Evolutionary conservation across 2,329 filamentous ascomycete genomes (phyloP).

Genomic region (Cladosporium austrohemisphaericum): DNA sequence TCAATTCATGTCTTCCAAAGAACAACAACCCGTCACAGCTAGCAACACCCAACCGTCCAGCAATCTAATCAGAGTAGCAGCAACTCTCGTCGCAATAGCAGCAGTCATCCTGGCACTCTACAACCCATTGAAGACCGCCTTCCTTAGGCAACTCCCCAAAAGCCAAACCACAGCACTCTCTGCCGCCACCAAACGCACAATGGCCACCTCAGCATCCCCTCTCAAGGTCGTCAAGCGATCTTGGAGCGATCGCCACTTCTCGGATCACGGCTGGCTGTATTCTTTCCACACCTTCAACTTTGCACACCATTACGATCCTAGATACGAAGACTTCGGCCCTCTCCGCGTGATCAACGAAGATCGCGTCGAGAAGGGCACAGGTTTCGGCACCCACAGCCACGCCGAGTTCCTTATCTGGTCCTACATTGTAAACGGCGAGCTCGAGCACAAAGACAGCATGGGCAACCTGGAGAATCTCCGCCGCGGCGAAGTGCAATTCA

Average conservation of each 20-base stretch:
- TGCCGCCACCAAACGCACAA: slow-evolving; percentile 30
- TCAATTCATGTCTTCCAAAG: slow-evolving; percentile 21
- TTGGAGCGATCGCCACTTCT: slow-evolving; percentile 68
- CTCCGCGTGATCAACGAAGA: slow-evolving; percentile 88
- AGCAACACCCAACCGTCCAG: slow-evolving; percentile 7
- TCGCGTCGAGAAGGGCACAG: slow-evolving; percentile 67
- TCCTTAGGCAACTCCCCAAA: slow-evolving; percentile 35
- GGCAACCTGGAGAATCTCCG: slow-evolving; percentile 66
- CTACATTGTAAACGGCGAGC: slow-evolving; percentile 79
- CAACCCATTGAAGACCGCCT: slow-evolving; percentile 35
- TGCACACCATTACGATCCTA: slow-evolving; percentile 65
- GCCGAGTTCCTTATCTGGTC: slow-evolving; percentile 86
- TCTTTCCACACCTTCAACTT: slow-evolving; percentile 85
- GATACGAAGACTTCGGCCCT: slow-evolving; percentile 66
- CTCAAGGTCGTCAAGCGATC: slow-evolving; percentile 69
- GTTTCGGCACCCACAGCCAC: slow-evolving; percentile 82
- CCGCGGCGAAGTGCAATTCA: slow-evolving; percentile 84
- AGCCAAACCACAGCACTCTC: slow-evolving; percentile 19
- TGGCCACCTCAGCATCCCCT: slow-evolving; percentile 32
- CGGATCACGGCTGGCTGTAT: slow-evolving; percentile 83
- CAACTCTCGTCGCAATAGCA: slow-evolving; percentile 32
- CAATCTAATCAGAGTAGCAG: slow-evolving; percentile 26
- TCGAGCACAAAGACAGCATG: slow-evolving; percentile 86
- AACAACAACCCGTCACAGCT: slow-evolving; percentile 4
- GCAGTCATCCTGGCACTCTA: slow-evolving; percentile 46